Evolutionary conservation across 1,284 basidiomycete genomes (phyloP).

Genomic region (Lentinula novae-zelandiae): DNA sequence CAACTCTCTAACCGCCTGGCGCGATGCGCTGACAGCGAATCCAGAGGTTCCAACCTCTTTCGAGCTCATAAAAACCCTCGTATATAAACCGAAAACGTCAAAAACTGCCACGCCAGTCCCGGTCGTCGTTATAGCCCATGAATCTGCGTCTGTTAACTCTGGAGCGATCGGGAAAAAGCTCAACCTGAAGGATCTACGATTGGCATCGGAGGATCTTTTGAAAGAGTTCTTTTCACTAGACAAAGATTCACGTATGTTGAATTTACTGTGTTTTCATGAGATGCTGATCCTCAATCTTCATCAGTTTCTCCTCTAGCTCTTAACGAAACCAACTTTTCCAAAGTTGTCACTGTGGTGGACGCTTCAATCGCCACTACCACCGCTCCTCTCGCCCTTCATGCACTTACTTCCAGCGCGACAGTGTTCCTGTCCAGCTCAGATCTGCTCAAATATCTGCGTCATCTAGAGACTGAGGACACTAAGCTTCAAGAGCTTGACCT

Average conservation of each 20-base stretch:
- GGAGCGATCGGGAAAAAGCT: conserved; percentile 78
- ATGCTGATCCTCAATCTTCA: conserved; percentile 2
- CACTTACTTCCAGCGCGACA: conserved; percentile 66
- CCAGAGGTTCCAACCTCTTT: conserved; percentile 52
- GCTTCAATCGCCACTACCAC: conserved; percentile 65
- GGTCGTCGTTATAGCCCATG: conserved; percentile 83
- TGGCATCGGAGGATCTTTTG: conserved; percentile 87
- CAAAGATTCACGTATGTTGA: conserved; percentile 79
- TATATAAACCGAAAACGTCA: conserved; percentile 90
- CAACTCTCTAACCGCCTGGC: conserved; percentile 67
- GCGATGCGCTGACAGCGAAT: conserved; percentile 51
- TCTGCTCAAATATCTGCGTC: conserved; percentile 69
- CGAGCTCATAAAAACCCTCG: conserved; percentile 78
- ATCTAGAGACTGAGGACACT: conserved; percentile 59
- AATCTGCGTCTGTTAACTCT: conserved; percentile 79
- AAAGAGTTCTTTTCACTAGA: conserved; percentile 81
- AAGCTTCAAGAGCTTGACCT: conserved; percentile 78
- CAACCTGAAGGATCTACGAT: conserved; percentile 84
- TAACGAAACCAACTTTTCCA: conserved; percentile 68
- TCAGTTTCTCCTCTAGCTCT: conserved; percentile 80
- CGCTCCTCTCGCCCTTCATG: conserved; percentile 71
- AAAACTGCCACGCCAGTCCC: conserved; percentile 84
- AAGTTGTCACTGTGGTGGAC: conserved; percentile 76
- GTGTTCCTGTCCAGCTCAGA: conserved; percentile 77
- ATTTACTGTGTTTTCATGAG: background rate